These are phyloP conservation scores for Collariella sp. DNA, from an alignment of 495 filamentous ascomycete species.

Conservation along the genomic window DNA sequence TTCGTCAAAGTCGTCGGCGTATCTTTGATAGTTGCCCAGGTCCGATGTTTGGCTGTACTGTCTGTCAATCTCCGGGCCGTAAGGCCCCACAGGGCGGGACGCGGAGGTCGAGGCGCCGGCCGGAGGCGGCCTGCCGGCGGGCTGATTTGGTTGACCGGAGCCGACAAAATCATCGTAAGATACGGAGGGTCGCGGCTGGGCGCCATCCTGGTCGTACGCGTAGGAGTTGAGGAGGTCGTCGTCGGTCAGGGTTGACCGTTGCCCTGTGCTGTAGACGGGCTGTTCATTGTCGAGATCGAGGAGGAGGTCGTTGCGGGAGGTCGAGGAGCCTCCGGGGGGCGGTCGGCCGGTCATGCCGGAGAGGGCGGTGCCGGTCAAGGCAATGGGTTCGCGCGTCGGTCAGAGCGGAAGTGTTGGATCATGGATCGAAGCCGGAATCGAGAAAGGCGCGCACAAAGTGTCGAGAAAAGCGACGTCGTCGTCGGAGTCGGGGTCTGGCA, in stretches of 20 bases:
- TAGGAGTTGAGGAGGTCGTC: conserved; percentile 65
- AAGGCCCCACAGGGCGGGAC: conserved; percentile 46
- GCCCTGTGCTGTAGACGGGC: conserved; percentile 62
- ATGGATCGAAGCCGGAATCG: not conserved
- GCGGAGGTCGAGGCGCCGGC: conserved; percentile 27
- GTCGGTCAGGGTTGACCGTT: conserved; percentile 64
- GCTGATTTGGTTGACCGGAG: conserved; percentile 34
- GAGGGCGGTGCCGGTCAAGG: conserved; percentile 13
- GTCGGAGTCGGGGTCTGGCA: no score
- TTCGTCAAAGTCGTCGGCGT: conserved; percentile 76
- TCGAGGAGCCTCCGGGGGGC: conserved; percentile 47
- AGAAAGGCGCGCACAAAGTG: not conserved
- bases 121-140: conserved; percentile 34
- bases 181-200: conserved; percentile 66
- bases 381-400: not conserved
- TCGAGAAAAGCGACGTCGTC: not conserved
- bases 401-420: not conserved
- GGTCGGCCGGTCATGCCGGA: conserved; percentile 64
- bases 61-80: conserved; percentile 38
- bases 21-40: conserved; percentile 77
- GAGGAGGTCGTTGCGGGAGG: conserved; percentile 58
- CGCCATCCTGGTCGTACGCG: conserved; percentile 55
- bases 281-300: conserved; percentile 66
- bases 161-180: conserved; percentile 96
- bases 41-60: conserved; percentile 79